phyloP scores from a whole-genome alignment of 495 filamentous ascomycete genomes.

The Trichoderma gamsii region DNA sequence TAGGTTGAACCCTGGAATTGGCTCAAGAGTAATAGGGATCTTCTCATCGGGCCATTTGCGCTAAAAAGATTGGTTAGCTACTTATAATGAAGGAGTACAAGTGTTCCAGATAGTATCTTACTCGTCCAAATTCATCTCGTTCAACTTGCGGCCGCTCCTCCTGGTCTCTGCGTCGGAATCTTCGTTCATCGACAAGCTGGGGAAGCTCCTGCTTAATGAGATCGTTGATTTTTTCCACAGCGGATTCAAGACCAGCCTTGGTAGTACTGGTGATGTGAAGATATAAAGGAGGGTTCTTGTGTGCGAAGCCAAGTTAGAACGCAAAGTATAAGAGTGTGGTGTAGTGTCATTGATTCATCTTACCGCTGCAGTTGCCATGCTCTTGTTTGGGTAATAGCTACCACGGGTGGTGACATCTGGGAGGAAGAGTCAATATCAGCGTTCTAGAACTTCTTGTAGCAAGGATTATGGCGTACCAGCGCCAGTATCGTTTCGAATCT shows the following conservation, averaged over 20 bases:
- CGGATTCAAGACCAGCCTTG: slow-evolving; percentile 85
- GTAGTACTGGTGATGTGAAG: slow-evolving; percentile 92
- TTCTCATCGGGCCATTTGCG: slow-evolving; percentile 98
- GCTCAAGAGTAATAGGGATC: slow-evolving; percentile 83
- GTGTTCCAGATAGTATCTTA: slow-evolving; percentile 37
- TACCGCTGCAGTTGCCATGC: slow-evolving; percentile 89
- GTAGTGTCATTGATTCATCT: slow-evolving; percentile 29
- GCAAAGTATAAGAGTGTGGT: not conserved
- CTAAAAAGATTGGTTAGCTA: slow-evolving; percentile 39
- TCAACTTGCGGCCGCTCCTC: slow-evolving; percentile 62
- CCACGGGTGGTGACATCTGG: slow-evolving; percentile 99
- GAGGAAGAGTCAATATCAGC: slow-evolving; percentile 49
- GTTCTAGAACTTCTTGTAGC: slow-evolving; percentile 39
- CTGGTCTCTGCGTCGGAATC: slow-evolving; percentile 83
- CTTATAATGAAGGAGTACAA: slow-evolving; percentile 21
- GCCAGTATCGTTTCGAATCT: slow-evolving; percentile 99
- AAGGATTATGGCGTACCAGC: slow-evolving; percentile 79
- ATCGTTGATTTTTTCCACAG: slow-evolving; percentile 79
- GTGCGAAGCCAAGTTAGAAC: slow-evolving; percentile 14
- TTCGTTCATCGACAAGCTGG: slow-evolving; percentile 88
- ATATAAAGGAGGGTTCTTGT: slow-evolving; percentile 84
- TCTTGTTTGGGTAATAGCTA: slow-evolving; percentile 94
- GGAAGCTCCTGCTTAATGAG: slow-evolving; percentile 95
- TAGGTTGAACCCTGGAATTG: slow-evolving; percentile 91
- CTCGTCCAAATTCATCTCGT: slow-evolving; percentile 87